Base-by-base conservation (phyloP, 305 asterid genomes). In the Stenogyne calaminthoides region DNA sequence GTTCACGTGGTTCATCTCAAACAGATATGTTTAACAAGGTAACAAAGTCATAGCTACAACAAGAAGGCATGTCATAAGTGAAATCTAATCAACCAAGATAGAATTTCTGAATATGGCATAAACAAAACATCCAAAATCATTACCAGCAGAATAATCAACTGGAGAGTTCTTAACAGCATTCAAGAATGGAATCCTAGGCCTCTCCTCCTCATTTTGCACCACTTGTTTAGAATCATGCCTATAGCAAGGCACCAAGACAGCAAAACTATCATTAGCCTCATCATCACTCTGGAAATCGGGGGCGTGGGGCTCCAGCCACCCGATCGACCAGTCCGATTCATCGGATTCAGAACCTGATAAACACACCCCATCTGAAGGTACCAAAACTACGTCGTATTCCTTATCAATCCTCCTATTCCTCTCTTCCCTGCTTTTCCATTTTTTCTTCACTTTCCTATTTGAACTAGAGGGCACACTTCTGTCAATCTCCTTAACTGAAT, bases 251-350 rank as follows among this genome's bases (percentile, higher is more conserved):
- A 93, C 98, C 80, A 93, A 75, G 47, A 93, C 97, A 66, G 97
- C 97, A 83, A 89, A 93, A 81, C 94, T 91, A 59, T 81, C 83
- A 77, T 86, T 93, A 7, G 34, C 89, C 82, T 85, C 93, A 39
- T 85, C 95, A 66, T 91, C 92, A 74, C 84, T 81, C 81, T 82
- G 92, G 89, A 93, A 91, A 89, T 77, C 81, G 68, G 97, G 88
- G 81, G 93, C 88, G 52, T 89, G 98, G 1, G 97, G 96, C 82
- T 93, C 98, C 77, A 89, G 85, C 98, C 98, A 93, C 84, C 98
- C 98, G 8, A 93, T 82, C 2, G 98, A 93, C 98, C 98, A 91
- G 80, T 93, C 98, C 0, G 98, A 91, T 73, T 91, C 98, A 78
- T 91, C 97, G 58, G 97, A 89, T 81, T 91, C 97, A 4, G 97